Base-by-base conservation (phyloP, 2,329 filamentous ascomycete genomes). In the Gremmenia infestans region DNA sequence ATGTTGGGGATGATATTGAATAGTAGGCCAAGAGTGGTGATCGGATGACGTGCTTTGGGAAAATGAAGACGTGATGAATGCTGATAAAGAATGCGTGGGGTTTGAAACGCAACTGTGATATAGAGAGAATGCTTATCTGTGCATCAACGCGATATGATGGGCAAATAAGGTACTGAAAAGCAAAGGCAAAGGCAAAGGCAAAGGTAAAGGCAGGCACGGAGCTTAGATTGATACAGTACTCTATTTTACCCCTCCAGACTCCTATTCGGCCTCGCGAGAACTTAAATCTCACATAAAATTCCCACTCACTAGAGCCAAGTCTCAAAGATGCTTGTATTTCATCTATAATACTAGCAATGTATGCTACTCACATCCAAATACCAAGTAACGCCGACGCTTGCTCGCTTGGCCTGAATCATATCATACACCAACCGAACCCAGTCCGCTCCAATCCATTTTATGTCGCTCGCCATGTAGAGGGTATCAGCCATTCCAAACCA, bases 41-140 rank as follows among this genome's bases (percentile, higher is more conserved):
- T 22, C 23, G 28, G 42, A 55, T 55, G 49, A 36, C 53, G 49
- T 55, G 53, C 53, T 55, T 48, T 50, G 19, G 3, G 42, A 39
- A 47, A 48, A 8, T 11, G 48, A 55, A 55, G 53, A 28, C 53
- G 49, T 55, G 40, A 43, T n/a, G n/a, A n/a, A 3, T 43, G 40
- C 40, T 43, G 40, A 43, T 43, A 43, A 43, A 43, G 12, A 43
- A 15, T 8, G 14, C 40, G 36, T 39, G 15, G 36, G 36, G 15
- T 39, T 39, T 3, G 36, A 39, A 39, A 39, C 15, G 4, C 22
- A 22, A 22, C 22, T 22, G 22, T 22, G 2, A 22, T 22, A 22
- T 22, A 22, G 22, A 22, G 22, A 22, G 22, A 22, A 22, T 22
- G 22, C 22, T 22, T 22, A 22, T 22, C 22, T 22, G 22, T 22